These are phyloP conservation scores for Waltergamsia citrina DNA, from an alignment of 2,329 filamentous ascomycete species.

Conservation along the genomic window DNA sequence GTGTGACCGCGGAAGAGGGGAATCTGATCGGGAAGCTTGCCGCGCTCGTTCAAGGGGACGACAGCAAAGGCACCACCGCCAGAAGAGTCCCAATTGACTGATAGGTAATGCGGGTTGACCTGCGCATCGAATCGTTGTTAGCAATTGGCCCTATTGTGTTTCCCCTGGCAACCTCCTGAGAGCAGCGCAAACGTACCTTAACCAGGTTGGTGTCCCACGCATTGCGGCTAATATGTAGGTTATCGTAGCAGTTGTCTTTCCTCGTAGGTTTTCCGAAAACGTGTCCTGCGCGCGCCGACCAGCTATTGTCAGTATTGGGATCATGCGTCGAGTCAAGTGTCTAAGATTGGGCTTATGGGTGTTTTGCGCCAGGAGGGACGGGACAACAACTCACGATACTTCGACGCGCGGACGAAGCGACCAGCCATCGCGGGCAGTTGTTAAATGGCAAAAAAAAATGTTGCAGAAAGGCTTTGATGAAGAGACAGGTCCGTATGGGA, in stretches of 20 bases:
- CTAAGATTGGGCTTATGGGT: too few species aligned
- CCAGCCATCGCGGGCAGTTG: constrained; percentile 37
- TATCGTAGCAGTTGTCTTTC: constrained; percentile 98
- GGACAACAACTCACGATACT: constrained; percentile 48
- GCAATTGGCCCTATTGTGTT: neutral
- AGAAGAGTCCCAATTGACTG: constrained; percentile 97
- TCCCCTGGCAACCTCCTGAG: neutral
- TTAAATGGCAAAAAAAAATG: constrained; percentile 1
- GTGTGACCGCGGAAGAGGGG: constrained; percentile 96
- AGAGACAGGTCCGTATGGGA: too few species aligned
- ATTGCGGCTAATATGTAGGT: constrained; percentile 93
- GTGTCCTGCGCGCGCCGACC: constrained; percentile 56
- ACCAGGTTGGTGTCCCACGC: constrained; percentile 98
- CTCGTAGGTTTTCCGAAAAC: constrained; percentile 93
- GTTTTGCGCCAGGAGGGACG: too few species aligned
- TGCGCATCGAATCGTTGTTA: constrained; percentile 20
- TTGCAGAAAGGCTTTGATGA: too few species aligned
- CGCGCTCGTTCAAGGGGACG: constrained; percentile 80
- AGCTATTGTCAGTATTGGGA: constrained; percentile 16
- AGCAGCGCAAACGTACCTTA: constrained; percentile 54
- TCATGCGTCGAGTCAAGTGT: too few species aligned
- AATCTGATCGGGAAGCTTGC: constrained; percentile 84
- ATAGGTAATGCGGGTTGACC: constrained; percentile 92
- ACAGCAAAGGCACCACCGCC: constrained; percentile 96
- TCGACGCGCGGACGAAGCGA: constrained; percentile 59